Evolutionary conservation across 2,329 filamentous ascomycete species (phyloP), one percentile per base, ranked within the genome.

Genomic region (Nannizzia gypsea): DNA sequence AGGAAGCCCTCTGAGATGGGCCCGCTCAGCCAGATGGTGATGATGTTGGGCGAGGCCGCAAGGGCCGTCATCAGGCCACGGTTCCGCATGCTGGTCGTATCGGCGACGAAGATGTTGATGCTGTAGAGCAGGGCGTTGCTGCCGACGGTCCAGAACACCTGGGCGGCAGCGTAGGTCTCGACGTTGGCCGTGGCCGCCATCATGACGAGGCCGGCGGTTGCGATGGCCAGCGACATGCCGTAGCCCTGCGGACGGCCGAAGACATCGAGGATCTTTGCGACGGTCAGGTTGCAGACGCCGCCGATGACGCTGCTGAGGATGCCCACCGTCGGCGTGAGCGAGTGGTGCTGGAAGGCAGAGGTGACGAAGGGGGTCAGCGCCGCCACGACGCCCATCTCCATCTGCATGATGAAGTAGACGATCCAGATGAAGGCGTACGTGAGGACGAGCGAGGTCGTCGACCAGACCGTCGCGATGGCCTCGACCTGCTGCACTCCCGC

Each of bases 141-240:
- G 59, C 84, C 84, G 36, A 84, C 77, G 66, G 76, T 77, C 67
- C 83, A 85, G 62, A 86, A 81, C 1, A 85, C 81, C 63, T 77
- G 78, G 1, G 82, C 83, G 1, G 83, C 83, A 31, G 81, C 80
- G 67, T 85, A 88, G 0, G 79, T 82, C 64, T 82, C 71, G 9
- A 87, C 78, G 62, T 81, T 81, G 1, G 77, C 73, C 69, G 82
- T 86, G 1, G 73, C 76, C 1, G 85, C 85, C 73, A 85, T 85
- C 73, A 88, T 78, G 63, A 84, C 74, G 24, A 85, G 73, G 6
- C 79, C 78, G 0, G 76, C 57, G 0, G 76, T 74, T 66, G 74
- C 73, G 58, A 76, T 63, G 11, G 70, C 56, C 0, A 80, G 66
- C 66, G 78, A 78, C 36, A 81, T 36, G 2, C 73, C 60, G 62